Percentiles rank a stretch among this genome's conserved stretches.
Conservation (phyloP, 192 early-diverging fungal genomes). For the Coemansia asiatica region DNA sequence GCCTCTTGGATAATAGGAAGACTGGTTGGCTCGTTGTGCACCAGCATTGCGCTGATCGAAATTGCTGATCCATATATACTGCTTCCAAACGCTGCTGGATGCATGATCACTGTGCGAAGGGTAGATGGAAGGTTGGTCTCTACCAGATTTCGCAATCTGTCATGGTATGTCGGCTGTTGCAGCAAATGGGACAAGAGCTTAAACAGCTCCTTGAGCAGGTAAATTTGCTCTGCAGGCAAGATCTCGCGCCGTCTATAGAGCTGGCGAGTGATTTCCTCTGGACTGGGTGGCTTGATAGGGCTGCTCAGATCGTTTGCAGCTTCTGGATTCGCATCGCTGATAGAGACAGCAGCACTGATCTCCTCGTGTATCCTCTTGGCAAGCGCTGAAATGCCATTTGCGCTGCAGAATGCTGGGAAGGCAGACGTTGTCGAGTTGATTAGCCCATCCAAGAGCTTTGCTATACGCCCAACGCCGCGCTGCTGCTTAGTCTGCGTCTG, state of each 20-base stretch:
- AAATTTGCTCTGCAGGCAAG: constrained; percentile 70
- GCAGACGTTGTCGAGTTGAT: constrained; percentile 71
- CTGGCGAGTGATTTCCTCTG: constrained; percentile 28
- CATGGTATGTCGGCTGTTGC: constrained; percentile 87
- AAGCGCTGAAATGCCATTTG: constrained; percentile 75
- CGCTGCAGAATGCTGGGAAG: constrained; percentile 78
- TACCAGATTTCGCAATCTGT: constrained; percentile 91
- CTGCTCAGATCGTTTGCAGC: constrained; percentile 39
- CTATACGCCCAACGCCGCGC: constrained; percentile 67
- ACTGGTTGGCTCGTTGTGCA: constrained; percentile 97
- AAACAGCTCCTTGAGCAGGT: constrained; percentile 82
- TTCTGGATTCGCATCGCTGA: constrained; percentile 30
- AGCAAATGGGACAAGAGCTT: constrained; percentile 92
- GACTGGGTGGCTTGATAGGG: constrained; percentile 29
- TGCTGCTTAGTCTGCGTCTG: constrained; percentile 61
- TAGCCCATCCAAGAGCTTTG: constrained; percentile 79
- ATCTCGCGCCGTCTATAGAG: constrained; percentile 52
- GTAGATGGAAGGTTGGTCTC: constrained; percentile 82
- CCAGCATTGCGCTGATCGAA: constrained; percentile 91
- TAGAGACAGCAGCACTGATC: constrained; percentile 30
- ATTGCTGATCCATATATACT: constrained; percentile 85
- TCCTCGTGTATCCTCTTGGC: constrained; percentile 74
- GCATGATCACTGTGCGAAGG: constrained; percentile 69
- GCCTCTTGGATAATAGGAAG: constrained; percentile 92
- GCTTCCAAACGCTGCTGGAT: constrained; percentile 75